phyloP scores from a whole-genome alignment of 1,284 basidiomycete genomes.

The Athelia psychrophila region DNA sequence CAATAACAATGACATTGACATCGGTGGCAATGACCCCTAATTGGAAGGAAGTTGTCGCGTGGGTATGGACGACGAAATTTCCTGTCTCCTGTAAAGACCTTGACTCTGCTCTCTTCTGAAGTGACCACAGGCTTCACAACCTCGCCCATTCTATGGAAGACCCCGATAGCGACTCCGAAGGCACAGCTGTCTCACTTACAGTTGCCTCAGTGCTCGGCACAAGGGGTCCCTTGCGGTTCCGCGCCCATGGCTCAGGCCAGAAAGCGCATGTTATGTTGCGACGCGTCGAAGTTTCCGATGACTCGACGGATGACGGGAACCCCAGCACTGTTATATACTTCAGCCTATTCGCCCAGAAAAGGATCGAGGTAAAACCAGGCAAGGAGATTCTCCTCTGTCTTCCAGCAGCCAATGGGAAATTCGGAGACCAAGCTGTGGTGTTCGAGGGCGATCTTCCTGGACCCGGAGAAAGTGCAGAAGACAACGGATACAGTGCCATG shows the following conservation, averaged over 20 bases:
- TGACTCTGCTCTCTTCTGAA: too few species aligned
- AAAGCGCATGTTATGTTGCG: conserved; percentile 58
- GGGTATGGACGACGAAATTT: too few species aligned
- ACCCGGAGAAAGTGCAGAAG: conserved; percentile 10
- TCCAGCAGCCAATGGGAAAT: conserved; percentile 34
- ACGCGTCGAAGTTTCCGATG: conserved; percentile 48
- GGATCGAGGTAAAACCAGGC: conserved; percentile 63
- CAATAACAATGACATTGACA: too few species aligned
- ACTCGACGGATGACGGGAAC: conserved; percentile 37
- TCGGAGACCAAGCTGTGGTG: conserved; percentile 52
- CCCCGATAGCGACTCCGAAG: conserved; percentile 22
- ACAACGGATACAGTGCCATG: not conserved
- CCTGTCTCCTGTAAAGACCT: too few species aligned
- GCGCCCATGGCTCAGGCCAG: conserved; percentile 52
- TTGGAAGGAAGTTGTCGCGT: too few species aligned
- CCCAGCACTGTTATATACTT: conserved; percentile 43
- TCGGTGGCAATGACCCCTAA: too few species aligned
- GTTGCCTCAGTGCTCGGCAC: conserved; percentile 52
- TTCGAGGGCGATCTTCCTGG: conserved; percentile 47
- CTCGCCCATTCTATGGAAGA: conserved; percentile 22
- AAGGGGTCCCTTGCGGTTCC: conserved; percentile 51
- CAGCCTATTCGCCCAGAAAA: conserved; percentile 60
- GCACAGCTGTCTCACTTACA: conserved; percentile 10
- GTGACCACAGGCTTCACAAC: too few species aligned
- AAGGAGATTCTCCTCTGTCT: conserved; percentile 63